Percentiles rank a stretch among this genome's conserved stretches.
phyloP scores from a whole-genome alignment of 768 basidiomycete species.

The Crassisporium funariophilum region DNA sequence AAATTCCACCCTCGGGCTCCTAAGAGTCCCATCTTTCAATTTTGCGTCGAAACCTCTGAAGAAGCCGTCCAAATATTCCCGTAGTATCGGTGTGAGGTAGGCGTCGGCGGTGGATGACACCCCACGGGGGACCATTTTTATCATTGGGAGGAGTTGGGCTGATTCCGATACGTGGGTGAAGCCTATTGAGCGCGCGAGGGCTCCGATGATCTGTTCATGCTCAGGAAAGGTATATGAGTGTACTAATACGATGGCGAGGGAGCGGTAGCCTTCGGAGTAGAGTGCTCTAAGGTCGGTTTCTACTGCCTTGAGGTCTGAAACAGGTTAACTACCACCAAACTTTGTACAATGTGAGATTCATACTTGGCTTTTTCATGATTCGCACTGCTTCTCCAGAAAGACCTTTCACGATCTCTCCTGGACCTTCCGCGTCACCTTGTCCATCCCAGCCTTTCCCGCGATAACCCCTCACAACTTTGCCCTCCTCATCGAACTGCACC shows the following conservation, averaged over 20 bases:
- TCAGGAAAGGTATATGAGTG: conserved; percentile 93
- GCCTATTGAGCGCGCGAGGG: conserved; percentile 76
- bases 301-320: conserved; percentile 53
- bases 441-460: conserved; percentile 80
- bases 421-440: conserved; percentile 69
- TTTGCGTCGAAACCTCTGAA: conserved; percentile 84
- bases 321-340: conserved; percentile 1
- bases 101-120: conserved; percentile 93
- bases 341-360: conserved; percentile 7
- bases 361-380: conserved; percentile 75
- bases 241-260: conserved; percentile 84
- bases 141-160: conserved; percentile 87
- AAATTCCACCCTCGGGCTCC: conserved; percentile 82
- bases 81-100: conserved; percentile 89
- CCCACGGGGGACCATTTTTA: conserved; percentile 93
- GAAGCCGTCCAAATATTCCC: conserved; percentile 87
- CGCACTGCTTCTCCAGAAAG: conserved; percentile 89
- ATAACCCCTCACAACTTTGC: conserved; percentile 67
- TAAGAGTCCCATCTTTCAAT: conserved; percentile 58
- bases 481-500: conserved; percentile 74
- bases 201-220: conserved; percentile 77
- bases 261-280: conserved; percentile 82
- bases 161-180: conserved; percentile 91
- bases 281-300: conserved; percentile 66
- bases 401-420: conserved; percentile 79